phyloP scores from a whole-genome alignment of 2,329 filamentous ascomycete genomes.

The Talaromyces sp. region DNA sequence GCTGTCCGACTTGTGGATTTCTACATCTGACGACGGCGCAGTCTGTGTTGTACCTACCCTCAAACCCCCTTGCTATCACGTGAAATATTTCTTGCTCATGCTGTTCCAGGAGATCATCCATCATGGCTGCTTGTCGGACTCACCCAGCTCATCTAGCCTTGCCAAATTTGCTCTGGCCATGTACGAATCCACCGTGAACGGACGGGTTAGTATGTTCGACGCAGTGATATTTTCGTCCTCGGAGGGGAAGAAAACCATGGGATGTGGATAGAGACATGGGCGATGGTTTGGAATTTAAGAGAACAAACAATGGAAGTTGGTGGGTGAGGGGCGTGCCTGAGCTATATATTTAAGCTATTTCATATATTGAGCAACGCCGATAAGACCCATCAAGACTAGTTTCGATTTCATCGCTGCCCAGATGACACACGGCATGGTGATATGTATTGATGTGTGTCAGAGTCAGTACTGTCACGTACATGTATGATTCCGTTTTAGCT shows the following conservation, averaged over 20 bases:
- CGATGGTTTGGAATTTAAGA: background rate
- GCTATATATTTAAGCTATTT: constrained; percentile 3
- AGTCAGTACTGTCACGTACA: background rate
- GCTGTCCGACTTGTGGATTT: background rate
- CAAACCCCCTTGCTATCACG: background rate
- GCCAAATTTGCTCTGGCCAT: background rate
- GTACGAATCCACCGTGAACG: background rate
- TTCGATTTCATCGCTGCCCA: constrained; percentile 3
- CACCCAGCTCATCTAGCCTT: background rate
- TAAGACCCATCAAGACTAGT: constrained; percentile 8
- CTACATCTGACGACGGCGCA: background rate
- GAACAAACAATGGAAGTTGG: background rate
- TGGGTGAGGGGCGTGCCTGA: constrained; percentile 9
- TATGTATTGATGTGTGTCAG: background rate
- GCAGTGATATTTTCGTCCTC: background rate
- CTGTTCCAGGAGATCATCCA: background rate
- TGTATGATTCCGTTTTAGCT: background rate
- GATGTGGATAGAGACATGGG: background rate
- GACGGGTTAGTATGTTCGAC: background rate
- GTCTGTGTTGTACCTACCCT: background rate
- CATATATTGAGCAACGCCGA: constrained; percentile 1
- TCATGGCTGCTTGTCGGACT: background rate
- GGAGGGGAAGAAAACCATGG: background rate
- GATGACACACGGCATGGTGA: background rate
- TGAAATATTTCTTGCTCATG: background rate